Evolutionary conservation across 2,329 filamentous ascomycete species (phyloP), one percentile per base, ranked within the genome.

Genomic region (Claviceps paspali): DNA sequence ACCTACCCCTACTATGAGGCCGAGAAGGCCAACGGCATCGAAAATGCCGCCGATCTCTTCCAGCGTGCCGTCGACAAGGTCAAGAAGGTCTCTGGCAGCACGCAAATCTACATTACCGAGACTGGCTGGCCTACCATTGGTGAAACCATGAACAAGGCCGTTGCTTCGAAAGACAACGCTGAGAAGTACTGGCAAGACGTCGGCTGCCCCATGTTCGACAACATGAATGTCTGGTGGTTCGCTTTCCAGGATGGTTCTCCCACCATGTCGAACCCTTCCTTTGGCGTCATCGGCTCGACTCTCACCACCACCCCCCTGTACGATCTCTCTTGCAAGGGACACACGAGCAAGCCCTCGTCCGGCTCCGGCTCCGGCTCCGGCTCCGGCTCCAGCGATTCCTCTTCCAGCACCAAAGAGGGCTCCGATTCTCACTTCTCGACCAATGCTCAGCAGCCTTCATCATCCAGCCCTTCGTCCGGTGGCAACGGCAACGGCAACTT

Each of bases 101-200:
- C 86, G 68, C 65, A 72, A 14, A 71, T 92, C 48, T 91, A 82
- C 82, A 70, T 92, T 44, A 91, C 85, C 21, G 85, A 93, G 68
- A 91, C 84, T 12, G 86, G 86, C 45, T 91, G 82, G 75, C 85
- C 86, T 34, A 75, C 86, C 37, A 75, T 67, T 49, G 86, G 85
- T 39, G 61, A 70, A 45, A 67, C 62, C 1, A 60, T 69, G 43
- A 76, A 76, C 47, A 53, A 71, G 34, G 82, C 74, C 29, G 67
- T 79, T 8, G 66, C 86, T n/a, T n/a, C n/a, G n/a, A n/a, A n/a
- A n/a, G n/a, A 68, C 37, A 87, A 88, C 52, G 83, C 86, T 30
- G 68, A 82, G 63, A 70, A 59, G n/a, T 94, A 75, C 70, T 93
- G 83, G 81, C 67, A 82, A 48, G 64, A 79, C 32, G 80, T 88